Conservation (phyloP, 148 eudicot species). For the Rhododendron ovatum region DNA sequence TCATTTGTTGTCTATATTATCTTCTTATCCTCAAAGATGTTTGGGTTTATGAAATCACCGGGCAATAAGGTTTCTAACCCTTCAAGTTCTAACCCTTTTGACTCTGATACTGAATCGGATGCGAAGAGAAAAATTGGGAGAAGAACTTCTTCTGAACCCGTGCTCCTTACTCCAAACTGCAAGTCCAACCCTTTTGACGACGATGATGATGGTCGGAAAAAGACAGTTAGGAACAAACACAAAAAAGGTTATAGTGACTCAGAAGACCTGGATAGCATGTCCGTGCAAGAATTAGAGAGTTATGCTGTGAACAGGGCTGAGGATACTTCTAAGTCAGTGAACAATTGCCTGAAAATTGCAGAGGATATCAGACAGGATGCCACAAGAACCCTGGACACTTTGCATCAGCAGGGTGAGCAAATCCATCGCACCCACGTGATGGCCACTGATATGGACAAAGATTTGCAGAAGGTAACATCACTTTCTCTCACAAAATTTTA, state of each 20-base stretch:
- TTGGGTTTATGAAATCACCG: slow-evolving; percentile 56
- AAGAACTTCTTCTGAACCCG: slow-evolving; percentile 71
- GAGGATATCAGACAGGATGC: slow-evolving; percentile 80
- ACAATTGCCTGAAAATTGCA: slow-evolving; percentile 74
- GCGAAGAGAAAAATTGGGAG: slow-evolving; percentile 19
- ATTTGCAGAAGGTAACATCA: slow-evolving; percentile 65
- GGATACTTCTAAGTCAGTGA: slow-evolving; percentile 67
- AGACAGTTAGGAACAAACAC: slow-evolving; percentile 23
- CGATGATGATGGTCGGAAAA: slow-evolving; percentile 17
- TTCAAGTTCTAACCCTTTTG: background rate
- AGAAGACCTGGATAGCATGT: slow-evolving; percentile 63
- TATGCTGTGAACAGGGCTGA: slow-evolving; percentile 71
- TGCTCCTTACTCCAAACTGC: slow-evolving; percentile 22
- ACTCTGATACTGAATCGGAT: slow-evolving; percentile 22
- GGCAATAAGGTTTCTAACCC: slow-evolving; percentile 13
- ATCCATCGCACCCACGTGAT: slow-evolving; percentile 70
- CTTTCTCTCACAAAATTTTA: background rate
- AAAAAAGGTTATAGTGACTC: slow-evolving; percentile 31
- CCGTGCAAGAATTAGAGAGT: slow-evolving; percentile 72
- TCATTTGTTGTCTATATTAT: background rate
- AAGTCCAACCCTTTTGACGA: slow-evolving; percentile 3
- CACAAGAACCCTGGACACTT: slow-evolving; percentile 62
- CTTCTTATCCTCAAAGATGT: slow-evolving; percentile 31
- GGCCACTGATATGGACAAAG: slow-evolving; percentile 68
- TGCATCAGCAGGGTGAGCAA: slow-evolving; percentile 94